Base-by-base conservation (phyloP, 768 basidiomycete species). In the Auricularia sp. region DNA sequence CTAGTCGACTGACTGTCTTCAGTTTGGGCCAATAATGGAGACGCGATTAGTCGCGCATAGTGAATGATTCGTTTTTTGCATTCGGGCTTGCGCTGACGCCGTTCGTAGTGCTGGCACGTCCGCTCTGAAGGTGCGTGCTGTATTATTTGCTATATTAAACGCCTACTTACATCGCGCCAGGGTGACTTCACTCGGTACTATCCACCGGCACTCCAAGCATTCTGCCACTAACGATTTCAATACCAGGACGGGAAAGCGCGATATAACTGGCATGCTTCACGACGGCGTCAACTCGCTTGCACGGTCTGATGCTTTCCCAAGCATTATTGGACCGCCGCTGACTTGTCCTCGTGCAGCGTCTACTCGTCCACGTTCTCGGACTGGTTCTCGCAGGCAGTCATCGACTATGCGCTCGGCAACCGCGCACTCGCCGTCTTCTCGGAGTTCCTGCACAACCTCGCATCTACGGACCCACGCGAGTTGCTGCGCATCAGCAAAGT, bases 11-110 rank as follows among this genome's bases (percentile, higher is more conserved):
- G 56, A 29, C 2, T 7, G 8, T 14, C 39, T 42, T 42, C 66
- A 91, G 91, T 93, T 18, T 99, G 97, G 97, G 97, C 97, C 2
- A 97, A 98, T 72, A 98, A 98, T 69, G 97, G 97, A 0, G 97
- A 99, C 73, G 89, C 92, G 4, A 91, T 97, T 65, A 94, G 91
- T 73, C 82, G 89, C 64, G 88, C 89, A 64, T 93, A 92, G 90
- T 91, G 72, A 72, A 87, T 80, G 1, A 56, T 68, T 54, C 10
- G 36, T 11, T 8, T 35, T 58, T 11, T 39, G 35, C 13, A 29
- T 16, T 33, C 34, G 21, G 39, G 18, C 29, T 24, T 29, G 44
- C 33, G 8, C 34, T 71, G 62, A 73, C 74, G 44, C 39, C 29
- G 51, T 65, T 63, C n/a, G 42, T 68, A 94, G 91, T 71, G 92